These are phyloP conservation scores for Kuraishia capsulata DNA, from an alignment of 805 yeast species.

Conservation along the genomic window DNA sequence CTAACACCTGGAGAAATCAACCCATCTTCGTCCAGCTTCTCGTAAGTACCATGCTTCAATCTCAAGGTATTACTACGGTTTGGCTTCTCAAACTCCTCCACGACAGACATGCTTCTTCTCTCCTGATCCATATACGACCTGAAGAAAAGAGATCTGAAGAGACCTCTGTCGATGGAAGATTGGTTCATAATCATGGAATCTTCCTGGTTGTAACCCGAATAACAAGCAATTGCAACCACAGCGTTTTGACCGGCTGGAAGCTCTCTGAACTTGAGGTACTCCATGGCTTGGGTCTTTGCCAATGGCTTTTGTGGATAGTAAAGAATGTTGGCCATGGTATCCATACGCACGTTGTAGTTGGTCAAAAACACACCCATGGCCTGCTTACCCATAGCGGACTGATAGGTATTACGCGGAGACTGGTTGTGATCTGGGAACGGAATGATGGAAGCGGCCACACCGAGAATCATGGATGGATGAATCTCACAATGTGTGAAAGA, in stretches of 20 bases:
- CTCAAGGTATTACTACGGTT: slow-evolving; percentile 89
- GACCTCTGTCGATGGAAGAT: slow-evolving; percentile 92
- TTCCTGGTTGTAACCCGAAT: slow-evolving; percentile 98
- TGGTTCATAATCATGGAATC: slow-evolving; percentile 99
- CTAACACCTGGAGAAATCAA: slow-evolving; percentile 96
- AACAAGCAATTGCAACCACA: slow-evolving; percentile 95
- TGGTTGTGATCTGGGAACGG: slow-evolving; percentile 99
- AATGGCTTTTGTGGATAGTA: slow-evolving; percentile 97
- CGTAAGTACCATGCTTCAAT: slow-evolving; percentile 96
- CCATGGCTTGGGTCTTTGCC: slow-evolving; percentile 98
- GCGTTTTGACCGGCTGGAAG: slow-evolving; percentile 99
- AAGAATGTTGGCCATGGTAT: slow-evolving; percentile 96
- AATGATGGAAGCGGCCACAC: slow-evolving; percentile 97
- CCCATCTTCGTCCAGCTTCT: slow-evolving; percentile 97
- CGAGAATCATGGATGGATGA: slow-evolving; percentile 97
- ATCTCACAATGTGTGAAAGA: slow-evolving; percentile 98
- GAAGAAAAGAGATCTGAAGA: slow-evolving; percentile 92
- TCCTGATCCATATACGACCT: slow-evolving; percentile 98
- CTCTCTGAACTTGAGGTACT: slow-evolving; percentile 92
- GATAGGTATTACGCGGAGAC: slow-evolving; percentile 98
- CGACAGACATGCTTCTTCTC: slow-evolving; percentile 96
- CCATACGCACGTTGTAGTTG: slow-evolving; percentile 95
- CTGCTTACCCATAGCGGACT: slow-evolving; percentile 99
- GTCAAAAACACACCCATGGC: slow-evolving; percentile 99
- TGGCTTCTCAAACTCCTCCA: slow-evolving; percentile 97